These are phyloP conservation scores for Corniculantispora saksenae DNA, from an alignment of 2,329 filamentous ascomycete genomes.

Conservation along the genomic window DNA sequence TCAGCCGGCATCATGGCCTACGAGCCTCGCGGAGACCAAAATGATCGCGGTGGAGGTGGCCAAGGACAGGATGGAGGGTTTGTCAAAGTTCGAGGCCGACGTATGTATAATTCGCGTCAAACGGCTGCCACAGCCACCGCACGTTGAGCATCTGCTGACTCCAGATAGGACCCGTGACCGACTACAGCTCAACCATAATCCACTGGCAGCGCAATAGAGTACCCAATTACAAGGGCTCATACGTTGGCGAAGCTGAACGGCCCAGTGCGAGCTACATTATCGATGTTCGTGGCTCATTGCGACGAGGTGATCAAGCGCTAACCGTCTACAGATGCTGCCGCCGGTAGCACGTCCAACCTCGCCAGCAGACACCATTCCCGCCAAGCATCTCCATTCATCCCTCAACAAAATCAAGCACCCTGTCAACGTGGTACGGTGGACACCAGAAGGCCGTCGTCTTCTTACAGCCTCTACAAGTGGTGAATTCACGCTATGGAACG, in stretches of 20 bases:
- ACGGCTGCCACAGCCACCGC: too few relatives aligned
- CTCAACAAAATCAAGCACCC: constrained; percentile 98
- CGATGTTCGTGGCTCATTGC: constrained; percentile 60
- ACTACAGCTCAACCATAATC: constrained; percentile 86
- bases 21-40: constrained; percentile 54
- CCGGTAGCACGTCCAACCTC: constrained; percentile 73
- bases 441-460: constrained; percentile 87
- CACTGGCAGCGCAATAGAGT: constrained; percentile 86
- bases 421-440: constrained; percentile 96
- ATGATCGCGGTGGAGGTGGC: constrained; percentile 40
- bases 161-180: constrained; percentile 76
- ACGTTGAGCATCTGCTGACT: constrained; percentile 8
- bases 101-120: constrained; percentile 49
- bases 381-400: constrained; percentile 96
- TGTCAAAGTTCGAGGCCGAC: constrained; percentile 52
- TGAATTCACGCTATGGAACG: constrained; percentile 98
- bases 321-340: constrained; percentile 70
- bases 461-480: constrained; percentile 94
- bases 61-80: constrained; percentile 46
- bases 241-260: constrained; percentile 75
- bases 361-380: constrained; percentile 84
- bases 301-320: constrained; percentile 21
- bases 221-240: constrained; percentile 67
- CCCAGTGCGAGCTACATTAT: constrained; percentile 88
- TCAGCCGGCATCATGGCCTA: constrained; percentile 47